Conservation (phyloP, 2,329 filamentous ascomycete species). For the Daldinia sp. region DNA sequence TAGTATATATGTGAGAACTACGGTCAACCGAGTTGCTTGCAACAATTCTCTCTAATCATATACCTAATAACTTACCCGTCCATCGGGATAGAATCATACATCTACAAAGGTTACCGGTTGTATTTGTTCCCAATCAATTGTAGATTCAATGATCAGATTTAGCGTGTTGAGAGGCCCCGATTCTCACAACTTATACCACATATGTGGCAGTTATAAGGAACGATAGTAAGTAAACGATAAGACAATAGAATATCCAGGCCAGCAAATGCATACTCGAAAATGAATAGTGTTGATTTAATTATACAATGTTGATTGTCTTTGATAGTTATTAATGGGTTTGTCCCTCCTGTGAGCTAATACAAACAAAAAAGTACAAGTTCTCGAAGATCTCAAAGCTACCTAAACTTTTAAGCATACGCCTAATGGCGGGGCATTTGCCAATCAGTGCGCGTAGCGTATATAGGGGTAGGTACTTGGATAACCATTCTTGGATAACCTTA, state of each 20-base stretch:
- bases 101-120: no score
- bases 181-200: no score
- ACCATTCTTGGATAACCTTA: not conserved
- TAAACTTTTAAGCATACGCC: not conserved
- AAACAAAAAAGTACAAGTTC: not conserved
- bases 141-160: no score
- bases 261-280: no score
- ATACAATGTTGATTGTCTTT: not conserved
- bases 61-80: not conserved
- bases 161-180: no score
- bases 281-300: no score
- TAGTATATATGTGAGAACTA: no score
- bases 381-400: not conserved
- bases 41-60: not conserved
- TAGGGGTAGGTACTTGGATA: not conserved
- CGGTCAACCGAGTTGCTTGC: not conserved
- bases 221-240: not conserved
- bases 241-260: no score
- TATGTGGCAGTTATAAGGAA: no score
- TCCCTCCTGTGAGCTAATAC: no score
- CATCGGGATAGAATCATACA: no score
- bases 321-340: not conserved
- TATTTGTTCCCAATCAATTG: no score
- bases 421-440: constrained; percentile 16
- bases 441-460: constrained; percentile 13